Conservation (phyloP, 768 basidiomycete genomes). For the Podaxis rugospora region DNA sequence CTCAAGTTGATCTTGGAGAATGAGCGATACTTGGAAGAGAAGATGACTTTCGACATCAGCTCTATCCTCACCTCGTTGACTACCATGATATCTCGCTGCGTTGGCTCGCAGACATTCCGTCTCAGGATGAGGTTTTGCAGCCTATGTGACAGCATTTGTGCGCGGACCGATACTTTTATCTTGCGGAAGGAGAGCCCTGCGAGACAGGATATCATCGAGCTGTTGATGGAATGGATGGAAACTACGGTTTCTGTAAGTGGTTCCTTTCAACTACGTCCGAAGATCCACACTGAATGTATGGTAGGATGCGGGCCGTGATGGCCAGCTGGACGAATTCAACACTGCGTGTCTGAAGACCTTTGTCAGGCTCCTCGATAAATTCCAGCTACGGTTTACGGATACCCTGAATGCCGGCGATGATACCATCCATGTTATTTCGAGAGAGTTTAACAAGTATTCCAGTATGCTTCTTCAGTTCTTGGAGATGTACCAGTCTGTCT, state of each 20-base stretch:
- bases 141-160: constrained; percentile 65
- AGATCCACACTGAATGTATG: not conserved
- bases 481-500: constrained; percentile 46
- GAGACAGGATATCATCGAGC: constrained; percentile 70
- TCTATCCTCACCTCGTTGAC: constrained; percentile 56
- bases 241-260: constrained; percentile 39
- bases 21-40: constrained; percentile 53
- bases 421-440: constrained; percentile 62
- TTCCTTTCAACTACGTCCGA: not conserved
- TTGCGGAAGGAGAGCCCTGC: constrained; percentile 63
- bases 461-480: constrained; percentile 59
- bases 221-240: constrained; percentile 76
- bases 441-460: constrained; percentile 79
- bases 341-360: constrained; percentile 67
- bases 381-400: constrained; percentile 61
- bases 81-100: constrained; percentile 60
- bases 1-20: constrained; percentile 79
- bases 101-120: constrained; percentile 48
- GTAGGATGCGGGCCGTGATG: constrained; percentile 19
- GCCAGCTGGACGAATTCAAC: constrained; percentile 58
- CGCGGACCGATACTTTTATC: constrained; percentile 54
- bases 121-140: constrained; percentile 74
- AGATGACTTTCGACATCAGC: constrained; percentile 60
- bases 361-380: constrained; percentile 70
- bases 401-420: constrained; percentile 55